A percentile compares a stretch with the other conserved stretches of the same genome.
Conservation (phyloP, 768 basidiomycete species). For the Tylopilus sp. region DNA sequence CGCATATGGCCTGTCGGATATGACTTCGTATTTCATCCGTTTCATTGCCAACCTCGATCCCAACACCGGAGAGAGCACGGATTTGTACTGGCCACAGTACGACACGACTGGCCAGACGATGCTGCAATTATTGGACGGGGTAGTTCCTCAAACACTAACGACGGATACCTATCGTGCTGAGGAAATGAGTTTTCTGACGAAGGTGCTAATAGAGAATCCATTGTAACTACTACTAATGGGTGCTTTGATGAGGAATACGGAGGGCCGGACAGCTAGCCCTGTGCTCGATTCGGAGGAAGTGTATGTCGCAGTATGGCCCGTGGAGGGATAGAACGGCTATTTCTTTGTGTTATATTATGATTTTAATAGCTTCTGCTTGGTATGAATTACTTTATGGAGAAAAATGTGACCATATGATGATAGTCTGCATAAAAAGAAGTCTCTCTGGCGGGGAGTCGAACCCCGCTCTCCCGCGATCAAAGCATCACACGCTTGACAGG, state of each 20-base stretch:
- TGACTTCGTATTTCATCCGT: constrained; percentile 35
- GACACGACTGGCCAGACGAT: constrained; percentile 25
- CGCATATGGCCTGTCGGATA: constrained; percentile 39
- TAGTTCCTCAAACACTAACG: constrained; percentile 32
- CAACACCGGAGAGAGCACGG: constrained; percentile 31
- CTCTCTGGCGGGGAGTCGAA: constrained; percentile 48
- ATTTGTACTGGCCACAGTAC: constrained; percentile 45
- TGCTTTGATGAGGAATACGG: not conserved
- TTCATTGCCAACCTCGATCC: constrained; percentile 31
- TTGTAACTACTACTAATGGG: not conserved
- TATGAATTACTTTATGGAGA: no score
- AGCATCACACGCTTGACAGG: constrained; percentile 29
- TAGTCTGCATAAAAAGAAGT: no score
- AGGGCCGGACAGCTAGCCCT: no score
- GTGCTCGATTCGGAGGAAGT: no score
- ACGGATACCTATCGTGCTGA: constrained; percentile 43
- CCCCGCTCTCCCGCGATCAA: constrained; percentile 39
- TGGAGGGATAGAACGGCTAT: no score
- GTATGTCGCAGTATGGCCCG: not conserved
- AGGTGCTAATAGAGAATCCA: constrained; percentile 3
- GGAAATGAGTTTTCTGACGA: constrained; percentile 34
- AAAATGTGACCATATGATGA: no score
- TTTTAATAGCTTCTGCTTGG: no score
- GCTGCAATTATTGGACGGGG: constrained; percentile 23
- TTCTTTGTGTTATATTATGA: no score